Base-by-base conservation (phyloP, 805 yeast species). In the Candida oleophila region DNA sequence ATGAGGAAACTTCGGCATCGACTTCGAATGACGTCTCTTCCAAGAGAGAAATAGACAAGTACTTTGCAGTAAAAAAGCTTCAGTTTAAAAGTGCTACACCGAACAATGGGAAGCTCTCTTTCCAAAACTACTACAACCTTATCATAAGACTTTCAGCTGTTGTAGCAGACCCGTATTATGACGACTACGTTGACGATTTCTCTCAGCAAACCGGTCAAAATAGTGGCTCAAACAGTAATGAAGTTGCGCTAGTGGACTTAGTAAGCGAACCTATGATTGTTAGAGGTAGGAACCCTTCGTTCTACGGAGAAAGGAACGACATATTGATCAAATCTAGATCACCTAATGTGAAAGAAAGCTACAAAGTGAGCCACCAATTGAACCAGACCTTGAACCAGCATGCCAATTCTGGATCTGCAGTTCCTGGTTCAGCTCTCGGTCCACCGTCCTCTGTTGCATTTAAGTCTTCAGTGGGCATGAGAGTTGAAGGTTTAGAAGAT, bases 211-310 rank as follows among this genome's bases (percentile, higher is more conserved):
- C 53, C 22, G 55, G 48, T 2, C 21, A 36, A 22, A 18, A 16
- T 12, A 52, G 53, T 9, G 50, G 47, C 42, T 50, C 50, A 15
- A 59, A 49, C 25, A 52, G 50, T 28, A 68, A 67, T 45, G 73
- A 68, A 46, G 56, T 67, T 3, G 52, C 53, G 3, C 49, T 68
- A 19, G 54, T 55, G 46, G 73, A 68, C 43, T 51, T 68, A 21
- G 52, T 55, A 4, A 66, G 66, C 49, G 65, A 73, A 30, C 82
- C 82, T 1, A 74, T 81, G 3, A 77, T 78, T 12, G 85, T 81
- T 7, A 61, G 86, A 50, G 86, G 86, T 2, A 60, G 85, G 43
- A 81, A 81, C 52, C 85, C 86, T 2, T 71, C 79, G n/a, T 81
- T 81, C 50, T 81, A 80, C 54, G 71, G 73, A 30, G 80, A 77